phyloP scores from a whole-genome alignment of 192 early-diverging fungal genomes.

The Podochytrium sp. region DNA sequence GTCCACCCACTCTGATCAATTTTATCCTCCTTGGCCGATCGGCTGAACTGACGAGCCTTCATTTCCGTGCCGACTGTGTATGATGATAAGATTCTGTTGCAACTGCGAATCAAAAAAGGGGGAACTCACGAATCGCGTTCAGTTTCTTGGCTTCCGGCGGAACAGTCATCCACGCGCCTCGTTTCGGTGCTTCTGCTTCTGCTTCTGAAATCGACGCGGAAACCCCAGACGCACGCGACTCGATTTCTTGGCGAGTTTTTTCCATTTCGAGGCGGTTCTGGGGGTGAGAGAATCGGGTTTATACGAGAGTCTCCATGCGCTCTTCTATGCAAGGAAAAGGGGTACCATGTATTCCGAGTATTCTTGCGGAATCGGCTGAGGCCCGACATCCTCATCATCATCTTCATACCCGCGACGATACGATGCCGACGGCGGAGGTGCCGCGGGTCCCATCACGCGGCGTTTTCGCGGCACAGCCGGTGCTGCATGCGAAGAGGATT shows the following conservation, averaged over 20 bases:
- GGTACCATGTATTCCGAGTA: slow-evolving; percentile 9
- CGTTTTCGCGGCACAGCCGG: not conserved
- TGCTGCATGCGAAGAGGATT: not conserved
- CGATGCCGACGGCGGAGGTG: not conserved
- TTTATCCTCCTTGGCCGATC: slow-evolving; percentile 10
- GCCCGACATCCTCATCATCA: slow-evolving; percentile 31
- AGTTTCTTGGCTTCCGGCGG: slow-evolving; percentile 33
- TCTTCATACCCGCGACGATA: not conserved
- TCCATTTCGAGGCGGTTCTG: slow-evolving; percentile 6
- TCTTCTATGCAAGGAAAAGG: too few relatives aligned
- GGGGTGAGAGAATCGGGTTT: too few relatives aligned
- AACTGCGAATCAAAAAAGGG: not conserved
- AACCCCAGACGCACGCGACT: slow-evolving; percentile 2
- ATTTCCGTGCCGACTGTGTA: slow-evolving; percentile 33
- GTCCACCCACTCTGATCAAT: slow-evolving; percentile 35
- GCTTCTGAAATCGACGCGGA: not conserved
- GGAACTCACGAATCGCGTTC: slow-evolving; percentile 18
- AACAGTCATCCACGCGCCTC: slow-evolving; percentile 37
- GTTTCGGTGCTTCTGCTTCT: not conserved
- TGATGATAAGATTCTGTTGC: not conserved
- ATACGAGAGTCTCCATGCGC: too few relatives aligned
- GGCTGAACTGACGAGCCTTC: slow-evolving; percentile 32
- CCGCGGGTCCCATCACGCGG: slow-evolving; percentile 20
- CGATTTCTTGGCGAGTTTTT: slow-evolving; percentile 20
- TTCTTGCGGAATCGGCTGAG: slow-evolving; percentile 26